Evolutionary conservation across 768 basidiomycete species (phyloP).

Genomic region (Pholiota conissans): DNA sequence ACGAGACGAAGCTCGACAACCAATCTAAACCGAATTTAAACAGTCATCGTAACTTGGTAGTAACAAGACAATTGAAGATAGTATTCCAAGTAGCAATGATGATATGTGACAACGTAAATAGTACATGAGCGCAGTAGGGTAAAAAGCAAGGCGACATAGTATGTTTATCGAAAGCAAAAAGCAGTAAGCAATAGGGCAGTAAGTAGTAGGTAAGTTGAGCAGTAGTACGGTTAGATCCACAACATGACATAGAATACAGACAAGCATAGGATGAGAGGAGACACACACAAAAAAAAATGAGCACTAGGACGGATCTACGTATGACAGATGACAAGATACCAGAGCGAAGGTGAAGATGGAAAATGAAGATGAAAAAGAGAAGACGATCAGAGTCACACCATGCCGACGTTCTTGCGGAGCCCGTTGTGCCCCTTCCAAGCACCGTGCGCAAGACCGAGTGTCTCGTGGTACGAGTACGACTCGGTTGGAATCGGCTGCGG

Average conservation of each 20-base stretch:
- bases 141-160: constrained; percentile 1
- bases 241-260: constrained; percentile 7
- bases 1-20: too few relatives aligned
- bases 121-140: neutral
- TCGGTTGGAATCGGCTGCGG: constrained; percentile 31
- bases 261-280: neutral
- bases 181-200: neutral
- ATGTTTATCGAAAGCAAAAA: neutral
- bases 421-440: constrained; percentile 48
- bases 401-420: constrained; percentile 41
- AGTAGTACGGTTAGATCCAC: neutral
- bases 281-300: neutral
- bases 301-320: neutral
- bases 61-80: too few relatives aligned
- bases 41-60: too few relatives aligned
- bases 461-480: constrained; percentile 42
- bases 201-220: neutral
- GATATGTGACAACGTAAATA: neutral
- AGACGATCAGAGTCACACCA: constrained; percentile 26
- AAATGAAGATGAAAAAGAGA: constrained; percentile 1
- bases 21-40: too few relatives aligned
- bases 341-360: neutral
- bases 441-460: constrained; percentile 36
- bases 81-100: neutral
- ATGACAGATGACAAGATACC: neutral